phyloP scores from a whole-genome alignment of 805 yeast species.

The Wickerhamiella siamensis region DNA sequence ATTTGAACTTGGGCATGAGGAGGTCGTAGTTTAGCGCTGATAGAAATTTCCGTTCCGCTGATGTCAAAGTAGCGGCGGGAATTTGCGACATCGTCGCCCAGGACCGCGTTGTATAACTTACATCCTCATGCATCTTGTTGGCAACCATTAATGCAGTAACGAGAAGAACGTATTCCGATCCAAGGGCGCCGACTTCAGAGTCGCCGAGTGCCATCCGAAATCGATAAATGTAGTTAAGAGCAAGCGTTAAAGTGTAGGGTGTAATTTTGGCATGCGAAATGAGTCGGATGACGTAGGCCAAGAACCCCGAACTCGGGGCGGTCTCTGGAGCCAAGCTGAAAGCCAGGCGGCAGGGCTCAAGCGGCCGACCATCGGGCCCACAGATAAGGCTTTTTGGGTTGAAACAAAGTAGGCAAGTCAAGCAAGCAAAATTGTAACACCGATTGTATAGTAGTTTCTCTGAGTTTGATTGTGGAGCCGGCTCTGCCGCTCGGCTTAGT shows the following conservation, averaged over 20 bases:
- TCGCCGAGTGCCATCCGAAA: conserved; percentile 16
- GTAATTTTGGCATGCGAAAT: conserved; percentile 23
- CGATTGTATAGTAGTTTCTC: neutral
- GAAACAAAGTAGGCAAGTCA: conserved; percentile 24
- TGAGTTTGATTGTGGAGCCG: no score
- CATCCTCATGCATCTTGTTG: conserved; percentile 85
- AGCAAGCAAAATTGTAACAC: conserved; percentile 17
- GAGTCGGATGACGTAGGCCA: conserved; percentile 19
- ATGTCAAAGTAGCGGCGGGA: conserved; percentile 39
- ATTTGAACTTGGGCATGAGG: conserved; percentile 24
- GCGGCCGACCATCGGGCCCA: neutral
- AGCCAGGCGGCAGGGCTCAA: conserved; percentile 4
- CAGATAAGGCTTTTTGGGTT: conserved; percentile 11
- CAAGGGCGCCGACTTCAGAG: conserved; percentile 19
- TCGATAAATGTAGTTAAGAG: conserved; percentile 23
- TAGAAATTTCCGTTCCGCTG: conserved; percentile 57
- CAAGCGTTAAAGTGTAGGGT: conserved; percentile 21
- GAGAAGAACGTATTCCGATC: conserved; percentile 29
- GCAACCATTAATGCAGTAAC: conserved; percentile 60
- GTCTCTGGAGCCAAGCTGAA: conserved; percentile 1
- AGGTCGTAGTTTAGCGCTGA: conserved; percentile 42
- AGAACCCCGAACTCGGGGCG: conserved; percentile 18
- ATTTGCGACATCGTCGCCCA: conserved; percentile 87
- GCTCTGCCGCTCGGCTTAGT: no score
- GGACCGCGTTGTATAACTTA: conserved; percentile 77